Percentiles rank a stretch among this genome's conserved stretches.
These are phyloP conservation scores for Solanum clarkiae DNA, from an alignment of 257 asterid species.

Conservation along the genomic window DNA sequence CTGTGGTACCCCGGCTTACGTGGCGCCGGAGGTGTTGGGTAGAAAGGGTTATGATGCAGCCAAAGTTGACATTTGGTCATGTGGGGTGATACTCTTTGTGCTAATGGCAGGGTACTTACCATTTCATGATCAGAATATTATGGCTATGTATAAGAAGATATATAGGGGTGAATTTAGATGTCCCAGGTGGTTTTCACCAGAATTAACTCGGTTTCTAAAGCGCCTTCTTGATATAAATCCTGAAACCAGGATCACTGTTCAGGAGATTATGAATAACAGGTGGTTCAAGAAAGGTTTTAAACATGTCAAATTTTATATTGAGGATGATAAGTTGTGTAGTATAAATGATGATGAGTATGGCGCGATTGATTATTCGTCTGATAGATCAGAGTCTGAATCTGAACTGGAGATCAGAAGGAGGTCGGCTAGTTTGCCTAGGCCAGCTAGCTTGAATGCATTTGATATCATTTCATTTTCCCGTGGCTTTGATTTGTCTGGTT, in stretches of 20 bases:
- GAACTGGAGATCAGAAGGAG: constrained; percentile 46
- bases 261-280: constrained; percentile 46
- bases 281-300: constrained; percentile 68
- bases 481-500: constrained; percentile 78
- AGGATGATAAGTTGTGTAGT: constrained; percentile 71
- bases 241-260: constrained; percentile 47
- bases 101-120: constrained; percentile 91
- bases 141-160: constrained; percentile 92
- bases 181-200: constrained; percentile 87
- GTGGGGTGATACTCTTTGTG: constrained; percentile 85
- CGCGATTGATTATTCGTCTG: constrained; percentile 26
- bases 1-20: constrained; percentile 94
- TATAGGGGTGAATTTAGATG: constrained; percentile 87
- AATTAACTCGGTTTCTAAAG: constrained; percentile 32
- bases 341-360: constrained; percentile 25
- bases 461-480: constrained; percentile 84
- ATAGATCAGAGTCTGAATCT: constrained; percentile 59
- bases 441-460: constrained; percentile 88
- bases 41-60: constrained; percentile 90
- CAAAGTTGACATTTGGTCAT: constrained; percentile 89
- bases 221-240: constrained; percentile 53
- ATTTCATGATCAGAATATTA: constrained; percentile 74
- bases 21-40: constrained; percentile 85
- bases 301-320: constrained; percentile 58
- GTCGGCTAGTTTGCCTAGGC: constrained; percentile 40